These are phyloP conservation scores for Croton laevigatus DNA, from an alignment of 441 rosid species.

Conservation along the genomic window DNA sequence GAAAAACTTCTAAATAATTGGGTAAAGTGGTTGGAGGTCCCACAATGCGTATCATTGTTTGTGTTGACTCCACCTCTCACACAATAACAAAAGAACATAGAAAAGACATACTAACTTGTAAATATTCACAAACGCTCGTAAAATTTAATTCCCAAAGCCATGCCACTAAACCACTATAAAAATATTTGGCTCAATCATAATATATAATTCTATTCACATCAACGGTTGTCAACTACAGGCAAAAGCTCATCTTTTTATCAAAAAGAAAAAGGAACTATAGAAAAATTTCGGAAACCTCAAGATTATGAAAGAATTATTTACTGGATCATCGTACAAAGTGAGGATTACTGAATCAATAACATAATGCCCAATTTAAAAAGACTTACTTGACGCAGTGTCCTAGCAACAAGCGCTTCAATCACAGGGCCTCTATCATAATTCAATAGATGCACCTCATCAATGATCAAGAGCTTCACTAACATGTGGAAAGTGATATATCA, in stretches of 20 bases:
- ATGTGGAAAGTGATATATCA: conserved; percentile 95
- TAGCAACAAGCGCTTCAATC: conserved; percentile 95
- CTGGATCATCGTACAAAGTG: neutral
- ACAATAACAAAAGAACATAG: conserved; percentile 19
- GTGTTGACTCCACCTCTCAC: conserved; percentile 93
- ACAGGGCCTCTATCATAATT: conserved; percentile 99
- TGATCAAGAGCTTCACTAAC: conserved; percentile 95
- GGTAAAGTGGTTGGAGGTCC: conserved; percentile 99
- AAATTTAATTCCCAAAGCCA: neutral
- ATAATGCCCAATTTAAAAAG: conserved; percentile 3
- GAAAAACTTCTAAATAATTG: conserved; percentile 78
- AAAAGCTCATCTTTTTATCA: neutral
- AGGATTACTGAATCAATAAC: no score
- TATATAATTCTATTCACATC: neutral
- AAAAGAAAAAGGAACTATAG: neutral
- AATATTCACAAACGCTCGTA: neutral
- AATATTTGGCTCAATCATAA: neutral
- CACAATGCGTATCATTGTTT: conserved; percentile 96
- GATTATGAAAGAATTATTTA: neutral
- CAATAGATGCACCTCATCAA: conserved; percentile 97
- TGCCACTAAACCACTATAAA: neutral
- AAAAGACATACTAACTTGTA: neutral
- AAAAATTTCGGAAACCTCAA: neutral
- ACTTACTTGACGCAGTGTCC: conserved; percentile 92
- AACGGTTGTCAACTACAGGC: neutral